A percentile compares a stretch with the other conserved stretches of the same genome.
Conservation (phyloP, 352 stramenopile species). For the Elongisporangium anandrum region DNA sequence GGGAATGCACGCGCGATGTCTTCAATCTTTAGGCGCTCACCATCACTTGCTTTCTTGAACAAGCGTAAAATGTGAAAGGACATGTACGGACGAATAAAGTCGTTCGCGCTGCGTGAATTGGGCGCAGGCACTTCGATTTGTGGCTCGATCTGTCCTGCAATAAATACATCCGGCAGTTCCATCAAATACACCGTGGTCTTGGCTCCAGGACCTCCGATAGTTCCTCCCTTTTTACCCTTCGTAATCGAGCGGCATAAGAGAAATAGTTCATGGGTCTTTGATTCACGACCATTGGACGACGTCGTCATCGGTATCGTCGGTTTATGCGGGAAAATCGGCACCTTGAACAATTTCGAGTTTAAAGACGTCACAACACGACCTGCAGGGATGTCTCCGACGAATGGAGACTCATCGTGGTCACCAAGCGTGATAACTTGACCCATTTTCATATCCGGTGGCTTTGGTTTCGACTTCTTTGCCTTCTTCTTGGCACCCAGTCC, state of each 20-base stretch:
- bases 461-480: conserved; percentile 54
- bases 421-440: conserved; percentile 80
- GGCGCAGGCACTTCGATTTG: conserved; percentile 80
- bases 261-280: conserved; percentile 59
- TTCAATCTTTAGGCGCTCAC: conserved; percentile 79
- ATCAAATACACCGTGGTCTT: conserved; percentile 77
- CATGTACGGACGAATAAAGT: conserved; percentile 87
- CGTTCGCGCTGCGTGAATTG: conserved; percentile 74
- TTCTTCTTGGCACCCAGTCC: conserved; percentile 67
- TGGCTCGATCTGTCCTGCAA: conserved; percentile 77
- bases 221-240: conserved; percentile 62
- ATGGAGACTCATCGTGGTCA: conserved; percentile 76
- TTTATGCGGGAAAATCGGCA: conserved; percentile 75
- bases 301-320: conserved; percentile 46
- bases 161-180: conserved; percentile 70
- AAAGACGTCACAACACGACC: conserved; percentile 73
- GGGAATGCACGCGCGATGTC: conserved; percentile 78
- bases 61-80: conserved; percentile 80
- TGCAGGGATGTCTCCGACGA: conserved; percentile 75
- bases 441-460: conserved; percentile 75
- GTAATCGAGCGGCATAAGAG: conserved; percentile 65
- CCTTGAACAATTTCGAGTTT: conserved; percentile 83
- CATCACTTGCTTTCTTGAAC: conserved; percentile 81
- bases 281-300: conserved; percentile 28
- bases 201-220: conserved; percentile 17